Evolutionary conservation across 768 basidiomycete species (phyloP), one percentile per base, ranked within the genome.

Genomic region (Boletus pseudopeckii): DNA sequence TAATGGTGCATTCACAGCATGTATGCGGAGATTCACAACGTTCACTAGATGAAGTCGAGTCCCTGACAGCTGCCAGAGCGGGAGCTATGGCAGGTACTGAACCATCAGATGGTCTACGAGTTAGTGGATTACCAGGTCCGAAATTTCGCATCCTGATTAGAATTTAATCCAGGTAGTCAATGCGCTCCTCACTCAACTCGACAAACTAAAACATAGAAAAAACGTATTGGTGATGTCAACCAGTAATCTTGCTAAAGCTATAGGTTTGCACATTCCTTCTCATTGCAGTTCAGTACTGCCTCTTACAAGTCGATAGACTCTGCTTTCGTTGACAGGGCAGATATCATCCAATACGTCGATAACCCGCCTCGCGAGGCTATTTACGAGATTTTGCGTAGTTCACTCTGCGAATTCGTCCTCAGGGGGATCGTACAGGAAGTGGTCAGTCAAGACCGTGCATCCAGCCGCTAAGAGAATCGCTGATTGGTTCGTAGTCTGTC

Each of bases 191-290:
- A 98, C 97, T 0, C 96, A 98, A 72, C 80, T 99, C 7, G 97
- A 99, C 75, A 97, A 94, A 70, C 76, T 99, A 17, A 92, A 90
- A 66, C 88, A 92, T 59, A 82, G 84, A 46, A 96, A 91, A 73
- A 99, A 99, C 64, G 93, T 95, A 2, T 75, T 98, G 22, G 87
- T 99, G 22, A 90, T 99, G 86, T 86, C 97, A 6, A 99, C 97
- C 1, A 96, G 93, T 52, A 99, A 98, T 71, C 81, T 99, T 7
- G 85, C 87, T 1, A 88, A 92, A 63, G 93, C 97, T 0, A 99
- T 99, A 52, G 95, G 94, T 93, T 56, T 48, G 78, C 59, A 37
- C 17, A 37, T 36, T n/a, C 41, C 40, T 33, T 40, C 7, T 22
- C 22, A 38, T 53, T 22, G 7, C 6, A 2, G 13, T 20, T 38